Evolutionary conservation across 306 rosid genomes (phyloP).

Genomic region (Abrus precatorius): DNA sequence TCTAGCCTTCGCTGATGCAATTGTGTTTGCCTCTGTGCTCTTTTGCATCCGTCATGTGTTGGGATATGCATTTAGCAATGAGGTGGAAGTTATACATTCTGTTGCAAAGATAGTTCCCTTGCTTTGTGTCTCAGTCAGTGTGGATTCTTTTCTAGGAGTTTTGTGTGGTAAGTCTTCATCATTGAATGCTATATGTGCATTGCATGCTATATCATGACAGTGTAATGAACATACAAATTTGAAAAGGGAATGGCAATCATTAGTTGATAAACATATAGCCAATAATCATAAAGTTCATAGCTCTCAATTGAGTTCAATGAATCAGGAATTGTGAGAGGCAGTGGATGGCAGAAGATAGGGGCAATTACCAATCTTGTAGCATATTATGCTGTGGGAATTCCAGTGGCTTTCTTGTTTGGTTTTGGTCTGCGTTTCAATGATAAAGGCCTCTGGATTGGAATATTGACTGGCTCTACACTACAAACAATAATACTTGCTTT

Average conservation of each 20-base stretch:
- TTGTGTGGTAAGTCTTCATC: slow-evolving; percentile 51
- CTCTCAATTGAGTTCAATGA: background rate
- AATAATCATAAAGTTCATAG: background rate
- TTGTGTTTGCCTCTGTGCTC: slow-evolving; percentile 43
- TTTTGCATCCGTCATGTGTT: slow-evolving; percentile 46
- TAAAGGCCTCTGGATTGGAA: slow-evolving; percentile 73
- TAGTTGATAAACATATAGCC: background rate
- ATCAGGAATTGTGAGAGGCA: slow-evolving; percentile 65
- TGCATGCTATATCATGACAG: background rate
- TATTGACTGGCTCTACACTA: slow-evolving; percentile 41
- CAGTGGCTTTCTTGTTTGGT: slow-evolving; percentile 53
- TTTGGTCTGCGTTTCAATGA: slow-evolving; percentile 54
- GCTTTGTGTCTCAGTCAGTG: slow-evolving; percentile 48
- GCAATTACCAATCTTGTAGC: slow-evolving; percentile 65
- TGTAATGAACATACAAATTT: background rate
- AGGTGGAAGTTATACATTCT: slow-evolving; percentile 51
- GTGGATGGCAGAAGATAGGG: slow-evolving; percentile 64
- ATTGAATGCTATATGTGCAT: background rate
- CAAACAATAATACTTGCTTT: slow-evolving; percentile 51
- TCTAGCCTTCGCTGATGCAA: slow-evolving; percentile 48
- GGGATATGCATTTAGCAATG: slow-evolving; percentile 62
- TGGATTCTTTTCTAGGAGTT: slow-evolving; percentile 50
- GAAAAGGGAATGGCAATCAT: background rate
- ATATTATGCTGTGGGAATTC: slow-evolving; percentile 66
- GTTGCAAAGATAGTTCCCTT: slow-evolving; percentile 54